phyloP scores from a whole-genome alignment of 108 stramenopile species.

The Pseudonitzschia delicatissima region DNA sequence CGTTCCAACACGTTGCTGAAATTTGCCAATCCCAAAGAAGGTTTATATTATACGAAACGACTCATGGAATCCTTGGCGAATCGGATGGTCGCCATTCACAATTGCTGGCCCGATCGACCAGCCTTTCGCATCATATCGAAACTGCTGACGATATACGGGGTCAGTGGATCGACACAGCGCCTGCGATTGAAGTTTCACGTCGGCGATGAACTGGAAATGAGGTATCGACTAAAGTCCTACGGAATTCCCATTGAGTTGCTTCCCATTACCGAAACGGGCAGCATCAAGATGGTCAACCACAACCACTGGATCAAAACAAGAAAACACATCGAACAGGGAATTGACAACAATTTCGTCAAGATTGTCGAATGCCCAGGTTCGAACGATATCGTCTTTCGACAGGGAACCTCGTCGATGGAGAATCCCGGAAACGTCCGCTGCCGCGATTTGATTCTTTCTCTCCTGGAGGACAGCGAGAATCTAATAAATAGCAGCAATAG shows the following conservation, averaged over 20 bases:
- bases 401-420: not conserved
- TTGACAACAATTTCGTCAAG: not conserved
- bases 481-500: not conserved
- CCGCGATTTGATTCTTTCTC: not conserved
- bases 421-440: constrained; percentile 2
- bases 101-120: not conserved
- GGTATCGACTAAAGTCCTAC: constrained; percentile 23
- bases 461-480: not conserved
- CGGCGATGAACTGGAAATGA: constrained; percentile 14
- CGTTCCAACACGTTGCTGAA: not conserved
- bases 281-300: constrained; percentile 24
- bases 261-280: constrained; percentile 21
- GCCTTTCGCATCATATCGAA: not conserved
- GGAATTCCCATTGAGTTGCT: constrained; percentile 21
- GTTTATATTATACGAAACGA: not conserved
- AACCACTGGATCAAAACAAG: constrained; percentile 21
- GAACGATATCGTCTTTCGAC: constrained; percentile 11
- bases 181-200: constrained; percentile 8
- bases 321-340: not conserved
- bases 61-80: not conserved
- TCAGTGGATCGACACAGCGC: not conserved
- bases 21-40: constrained; percentile 2
- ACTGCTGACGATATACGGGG: not conserved
- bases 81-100: constrained; percentile 6
- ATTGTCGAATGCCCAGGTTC: constrained; percentile 12